A percentile compares a stretch with the other conserved stretches of the same genome.
These are phyloP conservation scores for Monosporascus sp. DNA, from an alignment of 2,329 filamentous ascomycete species.

Conservation along the genomic window DNA sequence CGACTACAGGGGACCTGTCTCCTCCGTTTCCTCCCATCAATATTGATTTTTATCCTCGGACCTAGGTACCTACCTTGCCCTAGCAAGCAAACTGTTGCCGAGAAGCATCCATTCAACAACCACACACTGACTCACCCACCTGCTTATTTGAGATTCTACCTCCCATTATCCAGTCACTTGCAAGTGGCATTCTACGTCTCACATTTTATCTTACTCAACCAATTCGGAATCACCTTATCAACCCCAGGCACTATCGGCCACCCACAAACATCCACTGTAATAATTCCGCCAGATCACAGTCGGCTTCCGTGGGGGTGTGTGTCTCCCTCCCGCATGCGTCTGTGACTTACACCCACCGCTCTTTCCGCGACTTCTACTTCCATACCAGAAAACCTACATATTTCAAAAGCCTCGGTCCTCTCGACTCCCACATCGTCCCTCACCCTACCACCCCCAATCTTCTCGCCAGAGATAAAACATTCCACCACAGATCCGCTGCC, in stretches of 20 bases:
- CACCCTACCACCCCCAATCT: background rate
- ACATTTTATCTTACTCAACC: background rate
- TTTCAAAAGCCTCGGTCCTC: background rate
- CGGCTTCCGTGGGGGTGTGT: background rate
- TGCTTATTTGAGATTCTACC: background rate
- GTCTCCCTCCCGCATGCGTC: background rate
- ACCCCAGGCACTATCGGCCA: no score
- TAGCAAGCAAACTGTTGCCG: background rate
- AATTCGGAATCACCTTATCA: background rate
- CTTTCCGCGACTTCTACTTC: constrained; percentile 4
- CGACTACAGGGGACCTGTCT: background rate
- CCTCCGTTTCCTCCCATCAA: background rate
- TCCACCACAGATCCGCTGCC: background rate
- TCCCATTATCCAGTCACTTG: background rate
- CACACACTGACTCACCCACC: background rate
- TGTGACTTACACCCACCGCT: constrained; percentile 8
- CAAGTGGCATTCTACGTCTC: no score
- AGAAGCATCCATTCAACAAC: background rate
- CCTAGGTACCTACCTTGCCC: no score
- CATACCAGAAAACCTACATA: background rate
- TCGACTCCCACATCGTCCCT: background rate
- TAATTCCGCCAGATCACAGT: background rate
- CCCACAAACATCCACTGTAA: no score
- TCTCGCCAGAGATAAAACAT: background rate
- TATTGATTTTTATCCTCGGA: no score